Evolutionary conservation across 192 early-diverging fungal genomes (phyloP).

Genomic region (Physocladia obscura): DNA sequence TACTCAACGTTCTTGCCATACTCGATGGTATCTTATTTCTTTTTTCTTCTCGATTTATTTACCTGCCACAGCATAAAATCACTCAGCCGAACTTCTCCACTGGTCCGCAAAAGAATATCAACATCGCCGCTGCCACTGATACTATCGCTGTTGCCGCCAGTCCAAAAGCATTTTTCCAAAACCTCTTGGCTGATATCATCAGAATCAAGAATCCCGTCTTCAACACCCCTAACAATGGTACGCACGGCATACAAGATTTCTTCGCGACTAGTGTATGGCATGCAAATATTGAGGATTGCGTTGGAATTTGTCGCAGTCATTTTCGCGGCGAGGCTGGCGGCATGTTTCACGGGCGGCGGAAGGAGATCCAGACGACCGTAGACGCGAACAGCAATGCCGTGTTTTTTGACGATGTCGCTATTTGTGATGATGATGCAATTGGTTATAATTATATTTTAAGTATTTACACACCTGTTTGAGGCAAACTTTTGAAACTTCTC

Average conservation of each 20-base stretch:
- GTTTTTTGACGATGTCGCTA: slow-evolving; percentile 72
- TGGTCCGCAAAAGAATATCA: slow-evolving; percentile 90
- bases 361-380: slow-evolving; percentile 75
- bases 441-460: not conserved
- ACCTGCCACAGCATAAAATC: slow-evolving; percentile 95
- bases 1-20: too few relatives aligned
- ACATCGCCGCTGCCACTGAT: slow-evolving; percentile 52
- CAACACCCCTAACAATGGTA: slow-evolving; percentile 51
- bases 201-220: slow-evolving; percentile 48
- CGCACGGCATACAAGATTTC: slow-evolving; percentile 76
- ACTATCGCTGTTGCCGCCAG: not conserved
- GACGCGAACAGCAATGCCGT: slow-evolving; percentile 76
- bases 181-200: slow-evolving; percentile 63
- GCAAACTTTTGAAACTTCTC: slow-evolving; percentile 77
- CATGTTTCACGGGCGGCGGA: slow-evolving; percentile 59
- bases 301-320: slow-evolving; percentile 57
- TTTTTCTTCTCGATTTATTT: too few relatives aligned
- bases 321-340: slow-evolving; percentile 62
- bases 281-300: slow-evolving; percentile 86
- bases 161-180: slow-evolving; percentile 60
- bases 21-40: too few relatives aligned
- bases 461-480: slow-evolving; percentile 57
- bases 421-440: not conserved
- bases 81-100: slow-evolving; percentile 91
- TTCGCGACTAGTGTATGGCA: slow-evolving; percentile 87